These are phyloP conservation scores for Psilocybe tampanensis DNA, from an alignment of 768 basidiomycete genomes.

Conservation along the genomic window DNA sequence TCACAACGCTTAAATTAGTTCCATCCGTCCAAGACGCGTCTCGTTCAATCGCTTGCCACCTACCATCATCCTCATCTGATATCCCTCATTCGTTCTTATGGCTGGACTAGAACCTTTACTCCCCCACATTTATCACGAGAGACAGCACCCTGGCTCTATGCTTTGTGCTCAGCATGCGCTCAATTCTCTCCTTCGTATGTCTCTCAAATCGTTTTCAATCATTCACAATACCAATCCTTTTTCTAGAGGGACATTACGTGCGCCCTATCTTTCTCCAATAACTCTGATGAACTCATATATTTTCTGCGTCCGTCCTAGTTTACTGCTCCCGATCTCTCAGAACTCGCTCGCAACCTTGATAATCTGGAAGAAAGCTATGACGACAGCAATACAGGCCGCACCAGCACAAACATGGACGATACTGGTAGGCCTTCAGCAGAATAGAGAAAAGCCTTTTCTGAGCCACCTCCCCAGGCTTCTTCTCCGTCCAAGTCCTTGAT, in stretches of 20 bases:
- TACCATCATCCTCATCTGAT: not conserved
- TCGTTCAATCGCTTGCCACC: not conserved
- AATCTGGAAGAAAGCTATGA: slow-evolving; percentile 63
- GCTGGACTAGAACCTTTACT: slow-evolving; percentile 57
- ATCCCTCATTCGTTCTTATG: slow-evolving; percentile 38
- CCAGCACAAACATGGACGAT: slow-evolving; percentile 89
- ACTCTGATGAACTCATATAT: not conserved
- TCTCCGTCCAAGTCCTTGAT: slow-evolving; percentile 89
- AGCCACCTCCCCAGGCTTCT: slow-evolving; percentile 65
- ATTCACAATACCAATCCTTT: slow-evolving; percentile 11
- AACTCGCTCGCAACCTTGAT: slow-evolving; percentile 72
- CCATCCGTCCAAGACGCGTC: not conserved
- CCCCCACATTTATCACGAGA: slow-evolving; percentile 74
- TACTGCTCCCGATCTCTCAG: slow-evolving; percentile 76
- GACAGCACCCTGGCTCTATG: slow-evolving; percentile 77
- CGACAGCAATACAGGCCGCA: slow-evolving; percentile 40
- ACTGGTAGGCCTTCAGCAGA: slow-evolving; percentile 53
- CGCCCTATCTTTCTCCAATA: slow-evolving; percentile 11
- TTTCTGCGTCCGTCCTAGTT: slow-evolving; percentile 65
- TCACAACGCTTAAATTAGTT: not conserved
- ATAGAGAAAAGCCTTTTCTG: not conserved
- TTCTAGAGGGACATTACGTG: slow-evolving; percentile 47
- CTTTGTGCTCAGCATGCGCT: slow-evolving; percentile 88
- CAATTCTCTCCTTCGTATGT: slow-evolving; percentile 78
- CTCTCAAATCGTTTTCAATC: slow-evolving; percentile 3